These are phyloP conservation scores for Gossypium herbaceum DNA, from an alignment of 345 rosid genomes.

Conservation along the genomic window DNA sequence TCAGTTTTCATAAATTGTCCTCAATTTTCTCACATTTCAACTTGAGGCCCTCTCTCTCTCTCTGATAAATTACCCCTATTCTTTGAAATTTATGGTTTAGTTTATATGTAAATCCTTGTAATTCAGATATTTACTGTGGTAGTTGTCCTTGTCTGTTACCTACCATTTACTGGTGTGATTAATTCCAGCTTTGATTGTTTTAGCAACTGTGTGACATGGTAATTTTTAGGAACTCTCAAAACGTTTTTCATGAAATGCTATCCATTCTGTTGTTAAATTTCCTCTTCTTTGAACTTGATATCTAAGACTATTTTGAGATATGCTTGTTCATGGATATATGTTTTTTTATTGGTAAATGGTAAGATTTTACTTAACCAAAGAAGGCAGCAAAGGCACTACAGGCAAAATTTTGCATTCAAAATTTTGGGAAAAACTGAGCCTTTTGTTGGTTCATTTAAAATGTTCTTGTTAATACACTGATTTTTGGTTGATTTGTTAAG, in stretches of 20 bases:
- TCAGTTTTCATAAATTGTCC: neutral
- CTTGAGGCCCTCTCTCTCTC: neutral
- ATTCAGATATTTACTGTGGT: neutral
- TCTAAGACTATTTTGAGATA: neutral
- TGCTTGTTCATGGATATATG: neutral
- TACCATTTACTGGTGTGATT: neutral
- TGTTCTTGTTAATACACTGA: neutral
- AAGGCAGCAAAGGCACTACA: neutral
- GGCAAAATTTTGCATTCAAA: neutral
- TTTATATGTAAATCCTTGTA: neutral
- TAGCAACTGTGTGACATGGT: too few species aligned
- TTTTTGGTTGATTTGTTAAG: neutral
- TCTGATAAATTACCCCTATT: neutral
- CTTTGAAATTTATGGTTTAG: slow-evolving; percentile 3
- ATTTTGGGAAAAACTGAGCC: neutral
- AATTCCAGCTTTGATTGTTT: neutral
- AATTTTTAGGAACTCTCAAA: neutral
- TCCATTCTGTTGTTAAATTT: neutral
- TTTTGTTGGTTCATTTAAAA: neutral
- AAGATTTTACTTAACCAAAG: neutral
- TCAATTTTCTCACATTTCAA: neutral
- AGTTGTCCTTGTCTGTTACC: neutral
- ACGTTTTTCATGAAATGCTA: neutral
- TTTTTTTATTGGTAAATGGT: neutral
- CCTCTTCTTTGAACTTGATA: neutral